Percentiles rank a stretch among this genome's conserved stretches.
phyloP scores from a whole-genome alignment of 352 stramenopile genomes.

The Saprolegnia parasitica region DNA sequence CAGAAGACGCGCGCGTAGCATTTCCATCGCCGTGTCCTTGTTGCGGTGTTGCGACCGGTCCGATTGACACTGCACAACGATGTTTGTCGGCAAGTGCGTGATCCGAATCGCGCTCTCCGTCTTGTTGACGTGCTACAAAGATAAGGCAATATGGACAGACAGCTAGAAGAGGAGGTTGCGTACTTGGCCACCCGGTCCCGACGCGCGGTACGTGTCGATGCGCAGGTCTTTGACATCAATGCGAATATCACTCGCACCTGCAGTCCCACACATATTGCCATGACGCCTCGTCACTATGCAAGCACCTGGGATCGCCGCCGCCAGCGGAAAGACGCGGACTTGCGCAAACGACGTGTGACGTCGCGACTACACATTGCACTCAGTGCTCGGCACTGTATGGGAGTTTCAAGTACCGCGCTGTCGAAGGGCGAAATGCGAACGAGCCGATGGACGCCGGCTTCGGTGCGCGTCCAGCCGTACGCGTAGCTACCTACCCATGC shows the following conservation, averaged over 20 bases:
- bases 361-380: slow-evolving; percentile 30
- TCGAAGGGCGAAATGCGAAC: slow-evolving; percentile 95
- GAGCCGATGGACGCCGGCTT: slow-evolving; percentile 94
- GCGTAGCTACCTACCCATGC: slow-evolving; percentile 48
- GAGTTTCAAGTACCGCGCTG: slow-evolving; percentile 74
- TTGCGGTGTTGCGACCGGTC: slow-evolving; percentile 93
- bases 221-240: slow-evolving; percentile 87
- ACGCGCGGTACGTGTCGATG: slow-evolving; percentile 91
- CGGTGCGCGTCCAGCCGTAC: slow-evolving; percentile 91
- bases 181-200: slow-evolving; percentile 87
- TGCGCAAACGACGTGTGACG: slow-evolving; percentile 95
- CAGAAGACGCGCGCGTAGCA: slow-evolving; percentile 67
- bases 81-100: slow-evolving; percentile 91
- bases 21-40: slow-evolving; percentile 88
- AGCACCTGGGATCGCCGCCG: slow-evolving; percentile 30
- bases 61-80: slow-evolving; percentile 92
- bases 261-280: not conserved
- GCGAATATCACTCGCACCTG: slow-evolving; percentile 38
- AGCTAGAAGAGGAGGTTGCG: not conserved
- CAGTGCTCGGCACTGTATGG: not conserved
- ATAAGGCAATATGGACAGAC: not conserved
- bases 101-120: slow-evolving; percentile 95
- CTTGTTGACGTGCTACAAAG: slow-evolving; percentile 91
- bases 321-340: slow-evolving; percentile 70
- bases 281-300: not conserved